Base-by-base conservation (phyloP, 345 rosid species). In the Populus alba region DNA sequence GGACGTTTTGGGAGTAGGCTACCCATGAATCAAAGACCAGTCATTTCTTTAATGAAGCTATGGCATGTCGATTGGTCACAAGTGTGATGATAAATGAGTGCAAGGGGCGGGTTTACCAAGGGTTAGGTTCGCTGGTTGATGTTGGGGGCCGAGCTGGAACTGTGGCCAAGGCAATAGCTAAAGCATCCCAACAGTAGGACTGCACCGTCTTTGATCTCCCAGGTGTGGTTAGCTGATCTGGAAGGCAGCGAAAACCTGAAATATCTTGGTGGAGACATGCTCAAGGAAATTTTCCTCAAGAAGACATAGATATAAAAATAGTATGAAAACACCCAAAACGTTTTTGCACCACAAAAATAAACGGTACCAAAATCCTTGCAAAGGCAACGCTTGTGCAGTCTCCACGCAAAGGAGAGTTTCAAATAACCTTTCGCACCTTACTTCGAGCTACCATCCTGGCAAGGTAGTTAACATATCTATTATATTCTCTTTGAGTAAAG, bases 141-240 rank as follows among this genome's bases (percentile, higher is more conserved):
- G 84, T 78, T 5, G 82, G 77, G 1, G 80, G 85, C 20, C 82
- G 82, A 31, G 75, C 68, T 0, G 85, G 84, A 74, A 49, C 77
- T 8, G 3, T 79, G 18, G 77, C 80, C n/a, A 80, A 29, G 63
- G 10, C 20, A 8, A 68, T 85, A n/a, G n/a, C n/a, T n/a, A n/a
- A n/a, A n/a, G n/a, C n/a, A n/a, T n/a, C n/a, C n/a, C n/a, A n/a
- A n/a, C n/a, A n/a, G n/a, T n/a, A n/a, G n/a, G n/a, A n/a, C n/a
- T n/a, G n/a, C n/a, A n/a, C 29, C 29, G 1, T 27, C 2, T 29
- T 29, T 29, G 2, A 29, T 29, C 31, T 29, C 31, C 3, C 33
- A 31, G 3, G 33, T 31, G 33, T 31, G 3, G 25, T n/a, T 79
- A 79, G 67, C 69, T 43, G 45, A 31, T 22, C 33, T 78, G 51